Conservation (phyloP, 805 yeast genomes). For the Myxozyma nipponensis region DNA sequence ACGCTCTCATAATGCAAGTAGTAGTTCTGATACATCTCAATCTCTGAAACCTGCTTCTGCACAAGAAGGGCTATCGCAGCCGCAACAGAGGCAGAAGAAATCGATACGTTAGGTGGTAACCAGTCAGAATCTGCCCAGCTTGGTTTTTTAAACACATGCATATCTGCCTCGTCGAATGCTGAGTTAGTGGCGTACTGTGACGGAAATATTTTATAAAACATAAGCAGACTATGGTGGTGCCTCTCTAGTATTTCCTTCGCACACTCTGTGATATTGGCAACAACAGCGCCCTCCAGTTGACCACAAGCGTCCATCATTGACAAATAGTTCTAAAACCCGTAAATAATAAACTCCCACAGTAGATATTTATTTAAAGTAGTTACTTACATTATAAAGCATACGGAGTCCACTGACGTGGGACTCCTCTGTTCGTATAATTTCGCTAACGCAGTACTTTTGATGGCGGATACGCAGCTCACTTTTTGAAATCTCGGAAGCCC, state of each 20-base stretch:
- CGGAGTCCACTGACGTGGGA: slow-evolving; percentile 19
- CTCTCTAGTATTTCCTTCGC: slow-evolving; percentile 16
- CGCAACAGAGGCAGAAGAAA: slow-evolving; percentile 20
- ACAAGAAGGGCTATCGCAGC: slow-evolving; percentile 16
- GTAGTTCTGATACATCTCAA: slow-evolving; percentile 21
- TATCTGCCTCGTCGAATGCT: neutral
- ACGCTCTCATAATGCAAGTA: slow-evolving; percentile 18
- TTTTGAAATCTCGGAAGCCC: neutral
- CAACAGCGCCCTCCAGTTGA: slow-evolving; percentile 1
- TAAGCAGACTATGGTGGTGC: slow-evolving; percentile 16
- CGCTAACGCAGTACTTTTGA: slow-evolving; percentile 21
- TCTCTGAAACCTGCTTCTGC: slow-evolving; percentile 17
- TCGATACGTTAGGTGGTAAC: too few relatives aligned
- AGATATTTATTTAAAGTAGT: neutral
- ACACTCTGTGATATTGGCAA: slow-evolving; percentile 16
- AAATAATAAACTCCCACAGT: neutral
- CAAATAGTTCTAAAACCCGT: slow-evolving; percentile 16
- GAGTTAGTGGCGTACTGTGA: slow-evolving; percentile 18
- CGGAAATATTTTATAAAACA: slow-evolving; percentile 16
- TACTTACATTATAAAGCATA: slow-evolving; percentile 16
- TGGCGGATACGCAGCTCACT: slow-evolving; percentile 10
- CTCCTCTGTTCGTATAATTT: slow-evolving; percentile 25
- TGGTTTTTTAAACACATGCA: too few relatives aligned
- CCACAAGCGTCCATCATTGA: slow-evolving; percentile 20
- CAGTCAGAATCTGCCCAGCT: too few relatives aligned